Conservation (phyloP, 2,329 filamentous ascomycete species). For the Claviceps arundinis region DNA sequence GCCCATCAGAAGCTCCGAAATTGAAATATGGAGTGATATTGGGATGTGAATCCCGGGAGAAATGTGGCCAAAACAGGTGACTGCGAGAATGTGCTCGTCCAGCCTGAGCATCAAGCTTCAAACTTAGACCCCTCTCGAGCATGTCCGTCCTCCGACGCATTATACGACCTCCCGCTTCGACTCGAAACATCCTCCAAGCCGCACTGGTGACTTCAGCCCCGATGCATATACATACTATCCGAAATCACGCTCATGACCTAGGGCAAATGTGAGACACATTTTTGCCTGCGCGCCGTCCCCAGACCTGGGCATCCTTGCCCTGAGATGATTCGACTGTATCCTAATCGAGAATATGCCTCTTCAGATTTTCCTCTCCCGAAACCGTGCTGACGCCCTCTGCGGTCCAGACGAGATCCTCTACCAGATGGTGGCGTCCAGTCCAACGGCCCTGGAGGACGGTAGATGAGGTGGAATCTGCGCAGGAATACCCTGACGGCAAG, state of each 20-base stretch:
- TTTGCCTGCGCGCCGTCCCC: conserved; percentile 6
- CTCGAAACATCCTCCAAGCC: conserved; percentile 13
- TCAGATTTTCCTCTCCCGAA: conserved; percentile 14
- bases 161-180: conserved; percentile 8
- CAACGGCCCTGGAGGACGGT: conserved; percentile 20
- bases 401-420: conserved; percentile 17
- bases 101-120: conserved; percentile 15
- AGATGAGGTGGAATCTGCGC: conserved; percentile 16
- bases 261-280: conserved; percentile 12
- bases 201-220: background rate
- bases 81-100: conserved; percentile 9
- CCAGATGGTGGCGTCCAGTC: conserved; percentile 13
- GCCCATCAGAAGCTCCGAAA: too few species aligned
- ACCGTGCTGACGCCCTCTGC: conserved; percentile 10
- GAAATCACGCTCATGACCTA: conserved; percentile 14
- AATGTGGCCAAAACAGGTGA: conserved; percentile 7
- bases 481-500: conserved; percentile 12
- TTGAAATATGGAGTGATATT: too few species aligned
- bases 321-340: conserved; percentile 15
- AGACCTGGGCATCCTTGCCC: conserved; percentile 15
- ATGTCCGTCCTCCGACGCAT: background rate
- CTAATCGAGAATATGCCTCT: conserved; percentile 19
- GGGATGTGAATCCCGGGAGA: background rate
- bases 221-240: conserved; percentile 6
- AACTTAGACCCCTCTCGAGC: conserved; percentile 9